Evolutionary conservation across 1,139 yeast genomes (phyloP).

Genomic region (Petasospora fabianii): DNA sequence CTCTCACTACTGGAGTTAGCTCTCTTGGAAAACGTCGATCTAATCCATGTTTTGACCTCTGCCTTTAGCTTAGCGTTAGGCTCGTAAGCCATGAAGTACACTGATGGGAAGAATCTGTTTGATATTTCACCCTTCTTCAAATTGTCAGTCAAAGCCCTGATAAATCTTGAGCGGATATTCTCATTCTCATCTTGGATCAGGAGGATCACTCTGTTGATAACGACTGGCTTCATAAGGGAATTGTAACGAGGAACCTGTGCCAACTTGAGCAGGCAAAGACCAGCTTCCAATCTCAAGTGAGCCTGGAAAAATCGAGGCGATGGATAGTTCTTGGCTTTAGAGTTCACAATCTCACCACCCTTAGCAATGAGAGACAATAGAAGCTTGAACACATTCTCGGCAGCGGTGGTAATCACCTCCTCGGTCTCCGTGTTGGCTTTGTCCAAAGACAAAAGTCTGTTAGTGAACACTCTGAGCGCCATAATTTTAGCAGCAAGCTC

Average conservation of each 20-base stretch:
- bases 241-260: conserved; percentile 56
- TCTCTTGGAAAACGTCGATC: conserved; percentile 50
- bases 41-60: conserved; percentile 68
- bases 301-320: conserved; percentile 64
- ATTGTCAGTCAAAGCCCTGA: conserved; percentile 48
- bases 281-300: conserved; percentile 66
- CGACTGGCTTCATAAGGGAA: conserved; percentile 47
- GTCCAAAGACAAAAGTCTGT: conserved; percentile 50
- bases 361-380: conserved; percentile 65
- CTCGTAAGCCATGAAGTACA: conserved; percentile 77
- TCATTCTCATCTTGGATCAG: conserved; percentile 66
- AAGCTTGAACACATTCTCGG: conserved; percentile 65
- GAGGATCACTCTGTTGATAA: conserved; percentile 50
- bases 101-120: conserved; percentile 60
- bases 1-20: conserved; percentile 15
- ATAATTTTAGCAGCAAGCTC: conserved; percentile 46
- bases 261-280: conserved; percentile 58
- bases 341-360: conserved; percentile 75
- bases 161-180: conserved; percentile 53
- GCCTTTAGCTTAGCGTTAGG: conserved; percentile 49
- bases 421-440: conserved; percentile 31
- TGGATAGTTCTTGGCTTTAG: conserved; percentile 43
- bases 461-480: conserved; percentile 59
- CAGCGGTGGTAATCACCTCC: conserved; percentile 35
- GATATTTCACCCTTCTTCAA: conserved; percentile 54